Conservation (phyloP, 75 land plant genomes). For the Larix kaempferi region DNA sequence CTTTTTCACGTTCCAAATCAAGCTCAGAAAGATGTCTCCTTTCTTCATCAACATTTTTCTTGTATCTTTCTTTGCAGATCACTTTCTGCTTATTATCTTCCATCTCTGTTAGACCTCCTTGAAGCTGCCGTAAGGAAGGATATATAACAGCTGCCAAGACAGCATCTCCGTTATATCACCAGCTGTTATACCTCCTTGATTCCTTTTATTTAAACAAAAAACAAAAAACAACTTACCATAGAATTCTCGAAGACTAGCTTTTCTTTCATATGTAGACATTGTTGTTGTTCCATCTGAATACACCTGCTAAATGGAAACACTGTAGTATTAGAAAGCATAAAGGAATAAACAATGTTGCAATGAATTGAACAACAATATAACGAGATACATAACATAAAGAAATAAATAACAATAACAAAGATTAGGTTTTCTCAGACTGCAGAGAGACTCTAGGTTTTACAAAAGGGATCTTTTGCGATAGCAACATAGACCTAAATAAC, state of each 20-base stretch:
- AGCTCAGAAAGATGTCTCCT: slow-evolving; percentile 14
- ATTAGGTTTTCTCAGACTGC: neutral
- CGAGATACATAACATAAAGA: neutral
- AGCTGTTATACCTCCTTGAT: neutral
- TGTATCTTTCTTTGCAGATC: slow-evolving; percentile 19
- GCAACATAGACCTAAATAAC: slow-evolving; percentile 1
- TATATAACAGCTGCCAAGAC: slow-evolving; percentile 62
- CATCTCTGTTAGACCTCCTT: slow-evolving; percentile 30
- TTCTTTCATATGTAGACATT: slow-evolving; percentile 73
- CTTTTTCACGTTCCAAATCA: slow-evolving; percentile 64
- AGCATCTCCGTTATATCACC: neutral
- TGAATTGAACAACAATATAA: neutral
- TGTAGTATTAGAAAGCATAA: slow-evolving; percentile 1
- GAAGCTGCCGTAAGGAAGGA: slow-evolving; percentile 64
- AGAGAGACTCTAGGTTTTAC: neutral
- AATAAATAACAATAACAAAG: neutral
- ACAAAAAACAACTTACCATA: slow-evolving; percentile 47
- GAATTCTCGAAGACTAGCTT: slow-evolving; percentile 86
- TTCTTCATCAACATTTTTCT: slow-evolving; percentile 23
- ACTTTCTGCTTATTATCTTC: slow-evolving; percentile 25
- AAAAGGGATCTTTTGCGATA: neutral
- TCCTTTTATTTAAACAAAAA: neutral
- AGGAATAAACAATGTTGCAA: neutral
- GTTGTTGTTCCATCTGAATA: slow-evolving; percentile 76
- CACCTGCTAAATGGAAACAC: slow-evolving; percentile 35